Evolutionary conservation across 805 yeast species (phyloP).

Genomic region (Yarrowia keelungensis): DNA sequence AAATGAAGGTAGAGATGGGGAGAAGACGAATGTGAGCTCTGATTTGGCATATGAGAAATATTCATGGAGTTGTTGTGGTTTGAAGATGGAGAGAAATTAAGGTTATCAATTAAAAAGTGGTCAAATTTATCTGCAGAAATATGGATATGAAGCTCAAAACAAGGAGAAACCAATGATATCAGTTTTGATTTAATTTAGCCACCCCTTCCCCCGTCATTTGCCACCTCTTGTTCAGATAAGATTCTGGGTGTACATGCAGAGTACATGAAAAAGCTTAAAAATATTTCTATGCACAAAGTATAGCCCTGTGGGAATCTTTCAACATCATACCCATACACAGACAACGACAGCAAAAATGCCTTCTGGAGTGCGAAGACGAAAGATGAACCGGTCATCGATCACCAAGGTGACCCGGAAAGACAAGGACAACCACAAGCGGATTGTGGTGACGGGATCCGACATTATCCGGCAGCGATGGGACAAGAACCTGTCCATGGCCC

Average conservation of each 20-base stretch:
- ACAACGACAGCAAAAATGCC: conserved; percentile 46
- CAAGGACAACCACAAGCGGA: conserved; percentile 73
- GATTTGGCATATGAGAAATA: background rate
- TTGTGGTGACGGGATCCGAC: conserved; percentile 73
- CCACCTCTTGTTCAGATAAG: background rate
- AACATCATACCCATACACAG: conserved; percentile 1
- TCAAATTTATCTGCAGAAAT: background rate
- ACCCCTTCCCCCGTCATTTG: background rate
- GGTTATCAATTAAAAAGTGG: background rate
- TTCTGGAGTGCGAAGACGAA: conserved; percentile 77
- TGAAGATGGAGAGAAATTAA: background rate
- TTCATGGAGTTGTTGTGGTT: conserved; percentile 5
- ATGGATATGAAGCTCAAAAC: background rate
- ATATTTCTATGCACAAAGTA: conserved; percentile 6
- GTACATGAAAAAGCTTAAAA: conserved; percentile 11
- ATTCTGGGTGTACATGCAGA: conserved; percentile 10
- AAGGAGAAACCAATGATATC: background rate
- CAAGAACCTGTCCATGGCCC: conserved; percentile 74
- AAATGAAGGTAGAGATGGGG: background rate
- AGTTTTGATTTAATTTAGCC: background rate
- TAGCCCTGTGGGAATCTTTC: background rate
- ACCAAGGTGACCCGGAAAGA: conserved; percentile 70
- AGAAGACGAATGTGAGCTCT: background rate
- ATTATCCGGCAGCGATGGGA: conserved; percentile 94
- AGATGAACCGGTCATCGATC: conserved; percentile 75